Base-by-base conservation (phyloP, 2,329 filamentous ascomycete genomes). In the Trichoderma sp. region DNA sequence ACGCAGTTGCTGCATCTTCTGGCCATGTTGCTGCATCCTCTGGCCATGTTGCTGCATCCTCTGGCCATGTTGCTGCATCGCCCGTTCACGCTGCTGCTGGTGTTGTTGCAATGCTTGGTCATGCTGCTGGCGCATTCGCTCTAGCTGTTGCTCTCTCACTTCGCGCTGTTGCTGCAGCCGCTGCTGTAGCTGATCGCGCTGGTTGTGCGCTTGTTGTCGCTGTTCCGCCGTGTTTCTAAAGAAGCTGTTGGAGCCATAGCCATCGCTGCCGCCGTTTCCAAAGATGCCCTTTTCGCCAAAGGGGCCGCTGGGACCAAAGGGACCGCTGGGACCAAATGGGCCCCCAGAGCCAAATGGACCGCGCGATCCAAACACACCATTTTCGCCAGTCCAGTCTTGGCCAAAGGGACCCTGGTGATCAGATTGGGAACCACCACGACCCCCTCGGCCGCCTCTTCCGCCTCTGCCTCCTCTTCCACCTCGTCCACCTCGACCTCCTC, bases 401-500 rank as follows among this genome's bases (percentile, higher is more conserved):
- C 39, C 59, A 52, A n/a, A 55, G 32, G 51, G 39, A 13, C 52
- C 26, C 24, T 37, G 49, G 6, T 37, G 28, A 26, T 52, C 16
- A 58, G n/a, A 24, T n/a, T 43, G 28, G 28, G 10, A 11, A 5
- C 26, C 60, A 18, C 43, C 59, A 26, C 70, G 71, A 54, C 72
- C 63, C 2, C 71, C 70, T 56, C 70, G 55, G 10, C 28, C 37
- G 18, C 39, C 39, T 43, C 39, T 18, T 58, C 69, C 39, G 39
- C 39, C 39, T n/a, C 39, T 18, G 6, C 39, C 39, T 7, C 39
- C 39, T 18, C 39, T 43, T 10, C 69, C 61, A 16, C 70, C 70
- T 49, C 65, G 59, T 55, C 69, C 66, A 11, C 69, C 69, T 55
- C 68, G 66, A 13, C 73, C 66, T 13, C 69, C 69, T 52, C 68